Conservation (phyloP, 1,284 basidiomycete genomes). For the Ceratobasidium sp. region DNA sequence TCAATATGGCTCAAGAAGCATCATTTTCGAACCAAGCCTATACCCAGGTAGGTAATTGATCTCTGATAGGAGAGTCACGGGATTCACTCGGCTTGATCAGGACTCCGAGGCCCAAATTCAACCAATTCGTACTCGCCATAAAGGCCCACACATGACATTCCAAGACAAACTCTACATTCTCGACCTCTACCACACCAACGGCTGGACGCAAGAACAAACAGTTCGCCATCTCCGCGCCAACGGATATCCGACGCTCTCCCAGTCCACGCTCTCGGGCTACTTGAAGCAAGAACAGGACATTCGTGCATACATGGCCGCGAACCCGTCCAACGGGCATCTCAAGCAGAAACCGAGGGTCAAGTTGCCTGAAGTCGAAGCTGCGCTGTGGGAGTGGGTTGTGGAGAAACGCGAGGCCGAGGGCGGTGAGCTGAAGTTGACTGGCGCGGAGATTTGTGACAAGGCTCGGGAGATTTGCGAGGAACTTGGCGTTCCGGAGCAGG, state of each 20-base stretch:
- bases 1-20: no score
- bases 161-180: conserved; percentile 9
- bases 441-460: background rate
- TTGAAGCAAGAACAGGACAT: conserved; percentile 6
- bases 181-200: background rate
- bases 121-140: no score
- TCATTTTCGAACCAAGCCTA: no score
- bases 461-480: background rate
- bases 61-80: no score
- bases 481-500: background rate
- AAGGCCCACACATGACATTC: background rate
- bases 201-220: background rate
- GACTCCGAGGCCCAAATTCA: no score
- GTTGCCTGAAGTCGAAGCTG: conserved; percentile 23
- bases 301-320: conserved; percentile 2
- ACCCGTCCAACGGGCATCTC: conserved; percentile 4
- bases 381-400: conserved; percentile 12
- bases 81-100: no score
- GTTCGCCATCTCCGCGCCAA: background rate
- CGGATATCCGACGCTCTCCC: conserved; percentile 11
- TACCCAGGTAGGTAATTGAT: no score
- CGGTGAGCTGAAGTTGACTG: background rate
- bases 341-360: conserved; percentile 1
- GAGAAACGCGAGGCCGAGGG: conserved; percentile 6
- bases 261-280: conserved; percentile 3